Evolutionary conservation across 2,329 filamentous ascomycete species (phyloP).

Genomic region (Herpotrichia juniperi): DNA sequence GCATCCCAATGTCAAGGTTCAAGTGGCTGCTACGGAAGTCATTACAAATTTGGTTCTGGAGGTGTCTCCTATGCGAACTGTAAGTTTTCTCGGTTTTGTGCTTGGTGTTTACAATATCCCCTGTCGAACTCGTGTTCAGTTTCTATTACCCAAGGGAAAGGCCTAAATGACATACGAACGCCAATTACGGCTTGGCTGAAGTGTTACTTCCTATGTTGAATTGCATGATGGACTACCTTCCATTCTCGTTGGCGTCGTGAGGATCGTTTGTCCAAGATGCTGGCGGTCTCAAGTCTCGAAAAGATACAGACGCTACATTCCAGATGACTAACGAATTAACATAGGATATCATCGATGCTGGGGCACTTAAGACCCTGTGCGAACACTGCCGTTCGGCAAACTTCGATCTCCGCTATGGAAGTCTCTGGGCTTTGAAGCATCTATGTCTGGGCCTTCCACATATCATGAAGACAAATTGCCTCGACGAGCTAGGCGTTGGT

Average conservation of each 20-base stretch:
- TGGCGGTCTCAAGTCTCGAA: background rate
- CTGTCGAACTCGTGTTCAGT: too few species aligned
- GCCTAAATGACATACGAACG: too few species aligned
- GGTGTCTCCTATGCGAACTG: conserved; percentile 89
- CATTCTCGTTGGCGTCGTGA: background rate
- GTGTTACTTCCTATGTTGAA: too few species aligned
- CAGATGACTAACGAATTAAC: conserved; percentile 14
- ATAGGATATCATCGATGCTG: conserved; percentile 73
- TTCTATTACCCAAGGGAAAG: too few species aligned
- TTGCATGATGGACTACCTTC: too few species aligned
- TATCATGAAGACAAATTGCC: conserved; percentile 74
- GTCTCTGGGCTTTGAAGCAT: conserved; percentile 93
- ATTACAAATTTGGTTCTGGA: conserved; percentile 86
- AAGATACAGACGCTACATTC: background rate
- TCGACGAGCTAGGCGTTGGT: conserved; percentile 76
- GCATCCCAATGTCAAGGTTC: conserved; percentile 77
- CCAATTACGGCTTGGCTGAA: too few species aligned
- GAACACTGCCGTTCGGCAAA: conserved; percentile 83
- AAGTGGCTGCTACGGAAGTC: conserved; percentile 83
- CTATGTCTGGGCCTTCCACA: conserved; percentile 75
- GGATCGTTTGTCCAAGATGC: background rate
- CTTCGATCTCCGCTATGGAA: conserved; percentile 79
- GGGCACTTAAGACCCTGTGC: conserved; percentile 78
- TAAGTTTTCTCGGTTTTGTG: too few species aligned
- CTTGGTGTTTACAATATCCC: too few species aligned